Conservation (phyloP, 768 basidiomycete species). For the Boletales sp. region DNA sequence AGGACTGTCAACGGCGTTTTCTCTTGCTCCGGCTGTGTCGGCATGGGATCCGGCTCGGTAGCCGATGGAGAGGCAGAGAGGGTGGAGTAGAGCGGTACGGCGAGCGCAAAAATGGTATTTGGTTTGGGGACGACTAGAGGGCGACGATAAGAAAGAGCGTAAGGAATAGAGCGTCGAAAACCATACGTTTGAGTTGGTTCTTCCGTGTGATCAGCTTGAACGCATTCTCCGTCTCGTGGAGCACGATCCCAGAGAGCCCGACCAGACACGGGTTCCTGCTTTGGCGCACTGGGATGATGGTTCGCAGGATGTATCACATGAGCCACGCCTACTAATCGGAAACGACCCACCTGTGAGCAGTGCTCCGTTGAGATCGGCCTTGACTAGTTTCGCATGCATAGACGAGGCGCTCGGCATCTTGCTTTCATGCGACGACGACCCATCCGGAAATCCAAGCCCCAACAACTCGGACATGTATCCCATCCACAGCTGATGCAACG, state of each 20-base stretch:
- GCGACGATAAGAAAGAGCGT: neutral
- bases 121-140: slow-evolving; percentile 71
- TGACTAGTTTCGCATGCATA: slow-evolving; percentile 83
- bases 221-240: slow-evolving; percentile 86
- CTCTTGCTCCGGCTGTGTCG: neutral
- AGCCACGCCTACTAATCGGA: too few species aligned
- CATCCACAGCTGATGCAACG: slow-evolving; percentile 80
- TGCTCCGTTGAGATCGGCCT: slow-evolving; percentile 86
- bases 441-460: slow-evolving; percentile 40
- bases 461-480: slow-evolving; percentile 88
- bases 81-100: slow-evolving; percentile 66
- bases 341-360: slow-evolving; percentile 58
- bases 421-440: slow-evolving; percentile 19
- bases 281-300: slow-evolving; percentile 50
- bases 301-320: neutral
- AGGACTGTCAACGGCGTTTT: slow-evolving; percentile 43
- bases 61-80: slow-evolving; percentile 32
- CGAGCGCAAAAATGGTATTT: slow-evolving; percentile 68
- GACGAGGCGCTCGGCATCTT: slow-evolving; percentile 50
- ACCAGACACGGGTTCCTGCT: slow-evolving; percentile 77
- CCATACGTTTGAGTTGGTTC: slow-evolving; percentile 66
- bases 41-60: slow-evolving; percentile 8
- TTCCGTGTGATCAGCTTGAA: slow-evolving; percentile 77
- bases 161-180: neutral
- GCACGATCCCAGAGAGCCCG: slow-evolving; percentile 74